A percentile compares a stretch with the other conserved stretches of the same genome.
Conservation (phyloP, 2,329 filamentous ascomycete genomes). For the Aspergillus chevalieri region DNA sequence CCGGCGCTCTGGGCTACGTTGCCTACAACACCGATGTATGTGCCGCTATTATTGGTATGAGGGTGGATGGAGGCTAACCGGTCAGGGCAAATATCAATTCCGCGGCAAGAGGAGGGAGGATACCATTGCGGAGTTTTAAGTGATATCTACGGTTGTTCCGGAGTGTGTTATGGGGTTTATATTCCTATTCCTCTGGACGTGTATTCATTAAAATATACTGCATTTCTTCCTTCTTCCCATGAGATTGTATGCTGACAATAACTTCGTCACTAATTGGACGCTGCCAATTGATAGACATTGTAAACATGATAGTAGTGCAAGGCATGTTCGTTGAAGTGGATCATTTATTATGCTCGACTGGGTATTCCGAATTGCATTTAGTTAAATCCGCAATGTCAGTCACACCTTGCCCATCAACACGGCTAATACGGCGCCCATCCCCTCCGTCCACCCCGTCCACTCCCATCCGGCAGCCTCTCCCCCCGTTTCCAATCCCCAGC, state of each 20-base stretch:
- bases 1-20: constrained; percentile 61
- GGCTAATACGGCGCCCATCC: constrained; percentile 36
- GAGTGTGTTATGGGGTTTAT: constrained; percentile 1
- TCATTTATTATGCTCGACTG: not conserved
- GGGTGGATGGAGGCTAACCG: constrained; percentile 9
- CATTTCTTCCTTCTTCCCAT: constrained; percentile 19
- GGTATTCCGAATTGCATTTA: not conserved
- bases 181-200: constrained; percentile 13
- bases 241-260: too few relatives aligned
- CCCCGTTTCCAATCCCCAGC: constrained; percentile 46
- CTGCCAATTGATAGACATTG: not conserved
- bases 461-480: constrained; percentile 40
- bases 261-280: not conserved
- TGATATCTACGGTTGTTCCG: constrained; percentile 15
- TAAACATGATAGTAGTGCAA: not conserved
- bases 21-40: constrained; percentile 76
- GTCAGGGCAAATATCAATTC: constrained; percentile 76
- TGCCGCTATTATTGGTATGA: constrained; percentile 38
- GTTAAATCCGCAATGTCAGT: not conserved
- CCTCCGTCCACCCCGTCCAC: constrained; percentile 23
- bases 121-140: constrained; percentile 69
- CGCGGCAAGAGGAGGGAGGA: constrained; percentile 86
- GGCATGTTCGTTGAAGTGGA: not conserved
- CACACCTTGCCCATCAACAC: not conserved
- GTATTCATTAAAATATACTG: constrained; percentile 30